phyloP scores from a whole-genome alignment of 805 yeast genomes.

The Saturnispora diversa region DNA sequence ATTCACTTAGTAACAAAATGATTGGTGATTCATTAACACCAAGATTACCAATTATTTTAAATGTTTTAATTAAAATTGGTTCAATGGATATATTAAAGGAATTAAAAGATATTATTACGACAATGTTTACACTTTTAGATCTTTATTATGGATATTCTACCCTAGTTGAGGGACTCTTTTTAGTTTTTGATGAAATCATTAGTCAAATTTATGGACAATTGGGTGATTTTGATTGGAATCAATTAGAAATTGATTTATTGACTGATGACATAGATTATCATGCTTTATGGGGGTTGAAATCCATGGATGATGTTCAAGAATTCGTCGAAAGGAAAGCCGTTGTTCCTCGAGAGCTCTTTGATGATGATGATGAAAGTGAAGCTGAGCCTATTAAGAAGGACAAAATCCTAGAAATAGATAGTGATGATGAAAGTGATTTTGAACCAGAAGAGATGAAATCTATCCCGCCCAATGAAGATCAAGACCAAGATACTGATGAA shows the following conservation, averaged over 20 bases:
- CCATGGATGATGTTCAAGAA: slow-evolving; percentile 35
- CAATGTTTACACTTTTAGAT: slow-evolving; percentile 72
- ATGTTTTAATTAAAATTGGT: slow-evolving; percentile 60
- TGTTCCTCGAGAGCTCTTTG: slow-evolving; percentile 18
- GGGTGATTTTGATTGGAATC: slow-evolving; percentile 21
- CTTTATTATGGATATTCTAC: slow-evolving; percentile 73
- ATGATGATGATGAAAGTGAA: slow-evolving; percentile 14
- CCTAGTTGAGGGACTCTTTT: slow-evolving; percentile 65
- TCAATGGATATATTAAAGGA: slow-evolving; percentile 59
- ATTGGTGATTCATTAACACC: slow-evolving; percentile 70
- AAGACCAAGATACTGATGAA: slow-evolving; percentile 17
- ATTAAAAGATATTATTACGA: slow-evolving; percentile 58
- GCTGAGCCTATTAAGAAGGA: slow-evolving; percentile 18
- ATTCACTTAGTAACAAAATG: slow-evolving; percentile 62
- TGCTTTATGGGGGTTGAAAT: slow-evolving; percentile 55
- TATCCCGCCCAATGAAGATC: slow-evolving; percentile 25
- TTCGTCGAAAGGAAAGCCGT: slow-evolving; percentile 34
- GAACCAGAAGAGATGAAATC: slow-evolving; percentile 29
- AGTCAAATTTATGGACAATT: slow-evolving; percentile 39
- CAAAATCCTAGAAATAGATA: slow-evolving; percentile 25
- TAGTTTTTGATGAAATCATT: slow-evolving; percentile 56
- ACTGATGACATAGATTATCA: slow-evolving; percentile 26
- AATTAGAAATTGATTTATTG: slow-evolving; percentile 14
- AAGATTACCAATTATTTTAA: slow-evolving; percentile 58
- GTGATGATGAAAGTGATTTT: slow-evolving; percentile 33